A percentile compares a stretch with the other conserved stretches of the same genome.
These are phyloP conservation scores for Epithemia pelagica DNA, from an alignment of 108 stramenopile species.

Conservation along the genomic window DNA sequence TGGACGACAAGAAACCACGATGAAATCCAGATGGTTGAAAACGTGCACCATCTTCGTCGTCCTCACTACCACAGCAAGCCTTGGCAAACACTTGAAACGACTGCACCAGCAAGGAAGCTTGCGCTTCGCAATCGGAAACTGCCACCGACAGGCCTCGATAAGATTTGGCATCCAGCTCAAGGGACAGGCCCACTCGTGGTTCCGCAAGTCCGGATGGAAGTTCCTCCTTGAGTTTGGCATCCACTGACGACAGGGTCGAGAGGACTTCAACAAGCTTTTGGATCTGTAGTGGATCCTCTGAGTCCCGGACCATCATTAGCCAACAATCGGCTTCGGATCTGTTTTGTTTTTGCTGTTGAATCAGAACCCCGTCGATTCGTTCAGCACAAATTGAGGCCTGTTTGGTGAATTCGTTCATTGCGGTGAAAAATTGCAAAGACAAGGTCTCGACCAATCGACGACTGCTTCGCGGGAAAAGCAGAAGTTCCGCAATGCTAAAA, in stretches of 20 bases:
- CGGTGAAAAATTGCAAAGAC: slow-evolving; percentile 27
- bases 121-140: slow-evolving; percentile 2
- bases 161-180: neutral
- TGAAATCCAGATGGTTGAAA: neutral
- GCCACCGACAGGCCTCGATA: neutral
- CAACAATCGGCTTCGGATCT: too few species aligned
- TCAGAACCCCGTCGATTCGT: neutral
- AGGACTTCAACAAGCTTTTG: neutral
- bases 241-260: neutral
- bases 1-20: neutral
- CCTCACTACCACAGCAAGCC: neutral
- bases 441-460: slow-evolving; percentile 25
- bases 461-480: slow-evolving; percentile 32
- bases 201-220: neutral
- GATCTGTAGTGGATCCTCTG: neutral
- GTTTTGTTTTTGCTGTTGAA: neutral
- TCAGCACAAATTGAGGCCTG: neutral
- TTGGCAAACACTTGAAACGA: slow-evolving; percentile 5
- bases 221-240: neutral
- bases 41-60: neutral
- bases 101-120: slow-evolving; percentile 8
- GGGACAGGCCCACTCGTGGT: neutral
- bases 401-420: slow-evolving; percentile 16
- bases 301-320: too few species aligned
- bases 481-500: slow-evolving; percentile 32